Conservation (phyloP, 345 rosid species). For the Syzygium aromaticum region DNA sequence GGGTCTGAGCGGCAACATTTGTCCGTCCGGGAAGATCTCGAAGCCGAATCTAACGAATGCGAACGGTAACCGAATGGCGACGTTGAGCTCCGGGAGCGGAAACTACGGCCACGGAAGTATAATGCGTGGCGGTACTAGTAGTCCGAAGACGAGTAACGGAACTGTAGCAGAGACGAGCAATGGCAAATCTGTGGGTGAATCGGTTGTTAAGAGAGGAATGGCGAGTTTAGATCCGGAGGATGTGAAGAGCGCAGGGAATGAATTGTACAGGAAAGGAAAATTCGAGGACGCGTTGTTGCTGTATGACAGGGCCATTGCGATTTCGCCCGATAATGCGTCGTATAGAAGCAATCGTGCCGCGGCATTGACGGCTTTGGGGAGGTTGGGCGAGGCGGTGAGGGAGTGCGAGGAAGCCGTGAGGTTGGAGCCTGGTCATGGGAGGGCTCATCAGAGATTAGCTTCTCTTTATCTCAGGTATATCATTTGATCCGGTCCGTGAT, state of each 20-base stretch:
- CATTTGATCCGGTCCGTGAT: not conserved
- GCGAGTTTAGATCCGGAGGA: slow-evolving; percentile 57
- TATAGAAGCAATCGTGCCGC: slow-evolving; percentile 84
- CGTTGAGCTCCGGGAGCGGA: slow-evolving; percentile 65
- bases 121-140: slow-evolving; percentile 33
- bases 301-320: slow-evolving; percentile 70
- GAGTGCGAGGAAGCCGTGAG: slow-evolving; percentile 88
- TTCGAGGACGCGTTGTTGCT: slow-evolving; percentile 62
- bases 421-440: slow-evolving; percentile 54
- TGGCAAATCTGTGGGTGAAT: not conserved
- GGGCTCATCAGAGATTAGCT: slow-evolving; percentile 80
- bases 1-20: slow-evolving; percentile 78
- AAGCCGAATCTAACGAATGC: slow-evolving; percentile 49
- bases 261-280: slow-evolving; percentile 60
- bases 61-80: slow-evolving; percentile 39
- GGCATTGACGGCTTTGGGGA: slow-evolving; percentile 61
- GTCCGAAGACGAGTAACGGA: slow-evolving; percentile 1
- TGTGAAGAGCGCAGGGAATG: slow-evolving; percentile 74
- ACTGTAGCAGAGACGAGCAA: not conserved
- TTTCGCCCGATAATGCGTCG: slow-evolving; percentile 67
- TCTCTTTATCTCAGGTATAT: slow-evolving; percentile 72
- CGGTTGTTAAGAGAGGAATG: not conserved
- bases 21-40: slow-evolving; percentile 83
- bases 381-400: slow-evolving; percentile 66
- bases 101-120: slow-evolving; percentile 93